Evolutionary conservation across 805 yeast genomes (phyloP), one percentile per base, ranked within the genome.

Genomic region (Teunomyces cretensis): DNA sequence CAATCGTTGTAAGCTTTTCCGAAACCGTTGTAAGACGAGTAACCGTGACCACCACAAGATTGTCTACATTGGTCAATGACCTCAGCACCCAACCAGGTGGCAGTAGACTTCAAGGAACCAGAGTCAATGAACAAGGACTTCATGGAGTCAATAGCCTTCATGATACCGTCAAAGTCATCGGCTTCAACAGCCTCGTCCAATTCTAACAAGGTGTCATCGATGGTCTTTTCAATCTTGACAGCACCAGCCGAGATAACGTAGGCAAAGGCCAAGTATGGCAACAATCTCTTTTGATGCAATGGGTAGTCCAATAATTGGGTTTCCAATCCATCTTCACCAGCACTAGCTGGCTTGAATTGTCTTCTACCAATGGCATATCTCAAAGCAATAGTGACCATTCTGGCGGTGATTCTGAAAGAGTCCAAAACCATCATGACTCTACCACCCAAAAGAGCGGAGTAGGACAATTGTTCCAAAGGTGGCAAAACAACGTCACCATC

Each of bases 1-100:
- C 96, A 92, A 65, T 91, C 97, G 50, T 79, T 78, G 72, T 81
- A 88, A 9, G 90, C 90, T 62, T 85, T 88, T 33, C 95, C 96
- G 62, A 91, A 87, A 1, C 91, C 96, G 52, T 88, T 81, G 67
- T 91, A 91, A n/a, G 90, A 81, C 17, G 96, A 88, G 69, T 91
- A 91, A 33, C 97, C 97, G 67, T 88, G 96, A 27, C 97, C 97
- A 64, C 97, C 97, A 67, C 96, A 90, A 2, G 96, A 77, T 68
- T 91, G 97, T 70, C 97, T 80, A 52, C 90, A 80, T 69, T 90
- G 91, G 62, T 89, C 96, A 60, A 91, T 90, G 55, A 86, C 74
- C 48, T 78, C 79, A 33, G 90, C 83, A 27, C 88, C 79, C 33
- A 83, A 74, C 97, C 97, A 91, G 32, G 97, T 91, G 51, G 84